Conservation (phyloP, 441 rosid species). For the Omphalea diandra region DNA sequence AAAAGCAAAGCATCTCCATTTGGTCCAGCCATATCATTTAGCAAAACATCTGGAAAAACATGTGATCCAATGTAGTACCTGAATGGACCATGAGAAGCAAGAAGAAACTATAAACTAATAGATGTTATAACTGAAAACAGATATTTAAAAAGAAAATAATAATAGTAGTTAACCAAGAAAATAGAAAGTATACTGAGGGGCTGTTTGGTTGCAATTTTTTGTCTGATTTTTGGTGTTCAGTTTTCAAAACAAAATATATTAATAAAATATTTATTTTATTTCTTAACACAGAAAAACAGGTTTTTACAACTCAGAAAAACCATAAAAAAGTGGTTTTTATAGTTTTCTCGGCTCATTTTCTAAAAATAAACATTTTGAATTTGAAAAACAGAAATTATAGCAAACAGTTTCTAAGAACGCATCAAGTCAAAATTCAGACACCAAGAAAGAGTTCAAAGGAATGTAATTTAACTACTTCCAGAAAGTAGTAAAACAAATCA, state of each 20-base stretch:
- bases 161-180: conserved; percentile 3
- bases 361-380: too few species aligned
- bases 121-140: background rate
- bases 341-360: too few species aligned
- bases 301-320: too few species aligned
- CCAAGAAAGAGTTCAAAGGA: background rate
- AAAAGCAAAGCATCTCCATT: conserved; percentile 85
- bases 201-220: too few species aligned
- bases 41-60: conserved; percentile 90
- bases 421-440: background rate
- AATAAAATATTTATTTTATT: too few species aligned
- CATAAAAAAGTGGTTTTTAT: too few species aligned
- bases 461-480: background rate
- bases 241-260: too few species aligned
- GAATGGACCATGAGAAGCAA: conserved; percentile 26
- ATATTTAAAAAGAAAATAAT: background rate
- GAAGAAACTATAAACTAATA: conserved; percentile 12
- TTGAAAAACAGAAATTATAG: too few species aligned
- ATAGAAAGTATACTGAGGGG: too few species aligned
- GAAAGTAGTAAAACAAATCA: background rate
- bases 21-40: conserved; percentile 91
- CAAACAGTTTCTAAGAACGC: too few species aligned
- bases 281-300: too few species aligned
- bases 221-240: too few species aligned
- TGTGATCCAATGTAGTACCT: conserved; percentile 88